Conservation (phyloP, 2,329 filamentous ascomycete genomes). For the Triangularia setosa region DNA sequence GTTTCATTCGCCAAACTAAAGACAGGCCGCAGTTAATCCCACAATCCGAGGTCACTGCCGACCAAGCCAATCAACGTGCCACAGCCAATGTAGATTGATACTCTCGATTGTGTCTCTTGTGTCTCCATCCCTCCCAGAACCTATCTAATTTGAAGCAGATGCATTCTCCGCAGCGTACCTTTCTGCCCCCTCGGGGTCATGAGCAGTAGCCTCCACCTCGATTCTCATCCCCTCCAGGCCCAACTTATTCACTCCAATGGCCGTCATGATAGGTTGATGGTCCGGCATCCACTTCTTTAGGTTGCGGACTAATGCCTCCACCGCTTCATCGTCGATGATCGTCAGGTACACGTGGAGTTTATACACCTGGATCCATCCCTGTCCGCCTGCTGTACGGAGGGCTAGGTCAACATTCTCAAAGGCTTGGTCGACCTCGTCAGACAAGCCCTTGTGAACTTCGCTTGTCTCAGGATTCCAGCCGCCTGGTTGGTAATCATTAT, state of each 20-base stretch:
- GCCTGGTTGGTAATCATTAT: slow-evolving; percentile 21
- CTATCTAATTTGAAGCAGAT: background rate
- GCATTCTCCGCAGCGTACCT: background rate
- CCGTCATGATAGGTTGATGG: slow-evolving; percentile 52
- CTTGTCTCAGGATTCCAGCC: slow-evolving; percentile 32
- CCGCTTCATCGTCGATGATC: slow-evolving; percentile 36
- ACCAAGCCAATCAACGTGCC: background rate
- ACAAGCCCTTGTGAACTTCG: slow-evolving; percentile 22
- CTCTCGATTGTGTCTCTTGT: background rate
- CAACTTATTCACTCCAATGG: slow-evolving; percentile 46
- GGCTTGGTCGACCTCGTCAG: slow-evolving; percentile 41
- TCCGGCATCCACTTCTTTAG: slow-evolving; percentile 49
- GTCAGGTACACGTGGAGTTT: slow-evolving; percentile 36
- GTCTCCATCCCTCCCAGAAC: background rate
- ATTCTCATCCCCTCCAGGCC: slow-evolving; percentile 50
- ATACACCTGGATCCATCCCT: slow-evolving; percentile 30
- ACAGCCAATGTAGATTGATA: background rate
- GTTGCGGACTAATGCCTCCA: slow-evolving; percentile 42
- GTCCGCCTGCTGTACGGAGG: slow-evolving; percentile 46
- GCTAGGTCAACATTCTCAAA: slow-evolving; percentile 50
- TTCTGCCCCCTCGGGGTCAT: slow-evolving; percentile 34
- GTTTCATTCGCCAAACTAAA: background rate
- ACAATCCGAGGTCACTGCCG: background rate
- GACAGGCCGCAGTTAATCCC: background rate
- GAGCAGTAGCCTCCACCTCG: slow-evolving; percentile 55